phyloP scores from a whole-genome alignment of 2,329 filamentous ascomycete species.

The Didymellaceae sp. region DNA sequence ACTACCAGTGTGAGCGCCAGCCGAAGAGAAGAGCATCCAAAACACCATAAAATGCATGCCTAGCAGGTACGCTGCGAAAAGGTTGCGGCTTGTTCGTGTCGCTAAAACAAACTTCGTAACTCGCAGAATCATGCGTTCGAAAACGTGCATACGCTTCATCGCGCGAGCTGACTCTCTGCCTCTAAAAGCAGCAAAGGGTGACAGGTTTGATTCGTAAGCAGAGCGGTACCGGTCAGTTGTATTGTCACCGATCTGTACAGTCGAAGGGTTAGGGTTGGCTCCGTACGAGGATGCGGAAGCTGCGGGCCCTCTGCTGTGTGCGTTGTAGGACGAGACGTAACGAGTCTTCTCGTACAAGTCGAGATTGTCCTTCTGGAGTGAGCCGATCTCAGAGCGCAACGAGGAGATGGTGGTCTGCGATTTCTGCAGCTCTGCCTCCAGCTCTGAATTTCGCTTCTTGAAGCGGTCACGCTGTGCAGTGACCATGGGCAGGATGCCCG shows the following conservation, averaged over 20 bases:
- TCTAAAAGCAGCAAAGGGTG: conserved; percentile 92
- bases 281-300: conserved; percentile 68
- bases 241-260: conserved; percentile 62
- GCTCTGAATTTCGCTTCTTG: conserved; percentile 91
- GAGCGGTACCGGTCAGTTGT: conserved; percentile 79
- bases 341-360: conserved; percentile 97
- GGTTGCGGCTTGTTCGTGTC: conserved; percentile 85
- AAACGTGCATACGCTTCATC: conserved; percentile 90
- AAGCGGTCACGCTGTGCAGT: conserved; percentile 97
- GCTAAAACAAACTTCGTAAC: conserved; percentile 90
- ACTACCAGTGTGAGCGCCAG: conserved; percentile 47
- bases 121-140: conserved; percentile 88
- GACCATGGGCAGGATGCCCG: conserved; percentile 95
- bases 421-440: conserved; percentile 89
- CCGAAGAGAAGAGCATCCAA: conserved; percentile 83
- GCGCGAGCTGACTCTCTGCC: conserved; percentile 91
- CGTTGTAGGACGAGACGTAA: conserved; percentile 92
- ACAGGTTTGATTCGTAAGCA: conserved; percentile 93
- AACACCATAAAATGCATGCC: conserved; percentile 89
- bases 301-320: conserved; percentile 68
- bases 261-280: conserved; percentile 75
- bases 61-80: conserved; percentile 92
- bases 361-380: conserved; percentile 94
- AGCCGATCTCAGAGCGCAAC: conserved; percentile 86
- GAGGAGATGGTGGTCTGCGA: conserved; percentile 82